These are phyloP conservation scores for Udeniomyces megalosporus DNA, from an alignment of 768 basidiomycete genomes.

Conservation along the genomic window DNA sequence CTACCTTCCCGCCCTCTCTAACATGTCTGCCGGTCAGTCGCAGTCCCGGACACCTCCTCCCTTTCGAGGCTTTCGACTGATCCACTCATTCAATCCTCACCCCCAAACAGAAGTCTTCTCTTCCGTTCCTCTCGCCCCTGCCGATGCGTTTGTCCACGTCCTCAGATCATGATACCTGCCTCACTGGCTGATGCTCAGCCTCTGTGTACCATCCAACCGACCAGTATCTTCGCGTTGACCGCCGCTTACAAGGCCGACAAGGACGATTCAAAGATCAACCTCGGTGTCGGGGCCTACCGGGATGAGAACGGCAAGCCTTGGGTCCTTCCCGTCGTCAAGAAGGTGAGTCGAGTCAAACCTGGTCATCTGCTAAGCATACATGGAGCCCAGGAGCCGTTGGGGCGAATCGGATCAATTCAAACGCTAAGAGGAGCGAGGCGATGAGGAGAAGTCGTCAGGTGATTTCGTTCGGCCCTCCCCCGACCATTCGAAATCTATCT, in stretches of 20 bases:
- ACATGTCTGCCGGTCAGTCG: neutral
- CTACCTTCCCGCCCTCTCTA: neutral
- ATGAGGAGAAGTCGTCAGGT: no score
- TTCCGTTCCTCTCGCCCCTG: neutral
- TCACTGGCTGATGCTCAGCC: neutral
- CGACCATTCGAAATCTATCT: no score
- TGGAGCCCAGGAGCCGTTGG: no score
- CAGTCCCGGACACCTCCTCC: no score
- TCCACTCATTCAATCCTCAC: no score
- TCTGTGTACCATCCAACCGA: neutral
- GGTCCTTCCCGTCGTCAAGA: conserved; percentile 80
- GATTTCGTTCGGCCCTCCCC: no score
- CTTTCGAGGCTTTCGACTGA: no score
- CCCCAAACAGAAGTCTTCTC: neutral
- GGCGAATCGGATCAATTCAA: no score
- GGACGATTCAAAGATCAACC: conserved; percentile 63
- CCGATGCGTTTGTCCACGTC: conserved; percentile 1
- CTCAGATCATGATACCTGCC: neutral
- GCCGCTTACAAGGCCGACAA: conserved; percentile 72
- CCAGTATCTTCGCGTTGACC: conserved; percentile 35
- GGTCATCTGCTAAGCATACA: no score
- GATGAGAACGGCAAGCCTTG: conserved; percentile 76
- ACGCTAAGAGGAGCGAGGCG: no score
- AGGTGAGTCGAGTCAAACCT: conserved; percentile 36
- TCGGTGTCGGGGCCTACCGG: conserved; percentile 79